Evolutionary conservation across 1,284 basidiomycete species (phyloP).

Genomic region (Fomitopsis schrenkii): DNA sequence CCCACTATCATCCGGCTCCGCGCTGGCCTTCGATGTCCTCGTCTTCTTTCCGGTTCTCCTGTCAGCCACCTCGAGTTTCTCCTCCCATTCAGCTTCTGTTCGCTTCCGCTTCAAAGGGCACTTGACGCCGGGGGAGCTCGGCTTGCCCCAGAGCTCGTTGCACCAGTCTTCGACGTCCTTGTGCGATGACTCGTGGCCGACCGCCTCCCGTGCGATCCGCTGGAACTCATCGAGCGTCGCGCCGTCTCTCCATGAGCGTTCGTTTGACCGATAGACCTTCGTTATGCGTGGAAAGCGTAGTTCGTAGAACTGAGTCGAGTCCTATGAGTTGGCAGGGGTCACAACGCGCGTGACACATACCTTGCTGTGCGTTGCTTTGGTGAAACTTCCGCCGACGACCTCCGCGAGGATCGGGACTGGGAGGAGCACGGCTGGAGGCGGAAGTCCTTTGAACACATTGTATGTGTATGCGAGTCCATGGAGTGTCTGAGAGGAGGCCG

Average conservation of each 20-base stretch:
- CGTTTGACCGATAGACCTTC: constrained; percentile 57
- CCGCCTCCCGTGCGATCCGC: constrained; percentile 42
- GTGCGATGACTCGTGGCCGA: constrained; percentile 44
- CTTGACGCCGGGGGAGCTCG: constrained; percentile 32
- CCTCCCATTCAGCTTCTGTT: constrained; percentile 30
- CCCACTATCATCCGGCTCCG: not conserved
- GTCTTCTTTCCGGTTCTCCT: constrained; percentile 5
- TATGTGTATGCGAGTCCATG: constrained; percentile 47
- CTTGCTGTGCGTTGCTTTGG: constrained; percentile 51
- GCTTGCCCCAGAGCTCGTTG: constrained; percentile 37
- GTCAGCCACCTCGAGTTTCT: constrained; percentile 28
- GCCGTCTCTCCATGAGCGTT: constrained; percentile 62
- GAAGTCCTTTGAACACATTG: constrained; percentile 42
- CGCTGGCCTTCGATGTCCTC: not conserved
- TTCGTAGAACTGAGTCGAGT: constrained; percentile 60
- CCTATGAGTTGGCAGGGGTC: not conserved
- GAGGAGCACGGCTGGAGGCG: constrained; percentile 56
- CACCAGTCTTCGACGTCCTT: constrained; percentile 38
- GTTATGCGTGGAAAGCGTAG: constrained; percentile 77
- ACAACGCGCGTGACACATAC: constrained; percentile 34
- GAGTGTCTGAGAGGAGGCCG: constrained; percentile 10
- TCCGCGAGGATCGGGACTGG: constrained; percentile 65
- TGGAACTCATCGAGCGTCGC: constrained; percentile 44
- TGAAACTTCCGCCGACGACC: constrained; percentile 79
- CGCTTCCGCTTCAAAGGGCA: constrained; percentile 32